Evolutionary conservation across 257 asterid genomes (phyloP).

Genomic region (Eucommia ulmoides): DNA sequence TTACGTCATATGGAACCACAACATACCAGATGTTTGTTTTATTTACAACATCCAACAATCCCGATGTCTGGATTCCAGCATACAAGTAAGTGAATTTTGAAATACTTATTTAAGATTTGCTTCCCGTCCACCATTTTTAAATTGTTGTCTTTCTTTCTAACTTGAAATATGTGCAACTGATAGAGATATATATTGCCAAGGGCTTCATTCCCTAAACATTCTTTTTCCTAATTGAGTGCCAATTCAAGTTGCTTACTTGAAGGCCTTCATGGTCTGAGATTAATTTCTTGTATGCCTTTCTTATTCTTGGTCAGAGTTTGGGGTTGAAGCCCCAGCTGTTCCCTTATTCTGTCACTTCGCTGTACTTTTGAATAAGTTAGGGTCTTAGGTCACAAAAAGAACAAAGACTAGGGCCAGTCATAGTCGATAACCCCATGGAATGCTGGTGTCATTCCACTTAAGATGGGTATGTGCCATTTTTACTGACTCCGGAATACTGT

Average conservation of each 20-base stretch:
- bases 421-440: no score
- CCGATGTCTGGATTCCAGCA: constrained; percentile 99
- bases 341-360: no score
- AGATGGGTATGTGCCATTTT: no score
- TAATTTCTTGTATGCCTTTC: neutral
- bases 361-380: no score
- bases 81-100: constrained; percentile 49
- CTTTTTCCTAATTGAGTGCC: neutral
- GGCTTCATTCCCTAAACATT: neutral
- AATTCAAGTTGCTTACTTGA: neutral
- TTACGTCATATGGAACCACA: constrained; percentile 65
- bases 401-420: no score
- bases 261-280: neutral
- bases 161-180: neutral
- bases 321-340: no score
- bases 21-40: constrained; percentile 82
- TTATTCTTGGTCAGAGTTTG: no score
- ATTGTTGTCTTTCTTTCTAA: neutral
- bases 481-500: no score
- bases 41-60: constrained; percentile 96
- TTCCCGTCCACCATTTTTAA: neutral
- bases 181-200: neutral
- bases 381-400: no score
- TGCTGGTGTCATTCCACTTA: no score
- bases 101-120: neutral